Base-by-base conservation (phyloP, 164 flowering plant species). In the Stephania japonica region DNA sequence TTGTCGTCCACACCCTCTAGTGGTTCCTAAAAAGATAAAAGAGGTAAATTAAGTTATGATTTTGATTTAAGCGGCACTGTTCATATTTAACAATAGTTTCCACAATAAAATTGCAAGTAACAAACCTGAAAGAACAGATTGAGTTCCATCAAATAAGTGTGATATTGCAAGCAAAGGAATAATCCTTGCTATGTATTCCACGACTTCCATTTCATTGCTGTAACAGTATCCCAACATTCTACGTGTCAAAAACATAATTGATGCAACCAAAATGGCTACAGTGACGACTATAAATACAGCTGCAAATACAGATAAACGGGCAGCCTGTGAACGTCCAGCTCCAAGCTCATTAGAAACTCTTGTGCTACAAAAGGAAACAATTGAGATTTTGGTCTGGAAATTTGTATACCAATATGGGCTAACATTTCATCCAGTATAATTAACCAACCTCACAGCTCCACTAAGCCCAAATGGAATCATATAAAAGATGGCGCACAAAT, bases 1-100 rank as follows among this genome's bases (percentile, higher is more conserved):
- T 80, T 93, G 96, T 92, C 91, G 87, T 6, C 98, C 93, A 78
- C 98, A 90, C 43, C 98, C 98, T 85, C 98, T 89, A 27, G 85
- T 91, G 69, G 63, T 77, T 6, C 94, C 97, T 89, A 12, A 10
- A 3, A 10, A 53, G 18, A 4, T 4, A 6, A 5, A 12, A 13
- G 18, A 53, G 19, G 14, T 53, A 12, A 53, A 10, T 16, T 16
- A 32, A 32, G 4, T 32, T 32, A 0, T 19, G 18, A 12, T 53
- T 53, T 53, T 16, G 19, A 16, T 53, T 53, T 53, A 19, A 13
- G 18, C 19, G 18, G 61, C 61, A 13, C 18, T 53, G 16, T 4
- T 53, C 5, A 23, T 13, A 63, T 4, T 18, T 23, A 3, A 18
- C 6, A 6, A n/a, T 56, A 19, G n/a, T n/a, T 32, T 32, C 38